These are phyloP conservation scores for Candida sp. DNA, from an alignment of 1,139 yeast species.

Conservation along the genomic window DNA sequence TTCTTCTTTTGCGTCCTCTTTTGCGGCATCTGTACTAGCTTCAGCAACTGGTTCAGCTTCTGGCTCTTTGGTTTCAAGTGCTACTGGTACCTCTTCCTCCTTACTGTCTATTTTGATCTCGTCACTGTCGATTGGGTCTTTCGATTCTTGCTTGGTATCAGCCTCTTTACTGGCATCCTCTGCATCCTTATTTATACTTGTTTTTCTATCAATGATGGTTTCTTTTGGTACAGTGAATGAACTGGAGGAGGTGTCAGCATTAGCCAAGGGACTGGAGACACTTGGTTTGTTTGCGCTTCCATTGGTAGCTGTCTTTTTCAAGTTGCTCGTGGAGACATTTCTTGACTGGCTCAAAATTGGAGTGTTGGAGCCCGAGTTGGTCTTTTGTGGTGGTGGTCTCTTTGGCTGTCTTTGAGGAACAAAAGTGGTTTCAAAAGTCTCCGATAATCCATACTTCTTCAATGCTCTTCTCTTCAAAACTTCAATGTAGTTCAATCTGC, in stretches of 20 bases:
- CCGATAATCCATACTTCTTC: conserved; percentile 44
- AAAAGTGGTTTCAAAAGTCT: conserved; percentile 43
- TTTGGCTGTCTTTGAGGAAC: conserved; percentile 34
- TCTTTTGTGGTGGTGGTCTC: conserved; percentile 6
- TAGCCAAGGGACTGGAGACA: conserved; percentile 30
- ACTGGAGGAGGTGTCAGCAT: conserved; percentile 28
- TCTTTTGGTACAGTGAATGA: conserved; percentile 44
- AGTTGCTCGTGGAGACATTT: conserved; percentile 10
- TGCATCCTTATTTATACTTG: conserved; percentile 4
- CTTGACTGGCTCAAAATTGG: conserved; percentile 14
- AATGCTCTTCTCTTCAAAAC: conserved; percentile 55
- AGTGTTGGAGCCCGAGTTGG: conserved; percentile 7
- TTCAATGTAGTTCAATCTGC: conserved; percentile 51
- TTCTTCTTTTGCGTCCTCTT: conserved; percentile 6
- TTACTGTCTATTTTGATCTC: conserved; percentile 9
- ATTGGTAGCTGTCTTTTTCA: conserved; percentile 8
- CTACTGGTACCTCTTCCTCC: conserved; percentile 9
- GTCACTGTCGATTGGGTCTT: conserved; percentile 7
- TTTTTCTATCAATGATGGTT: conserved; percentile 41
- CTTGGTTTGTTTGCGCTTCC: conserved; percentile 9
- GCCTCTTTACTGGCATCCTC: conserved; percentile 8
- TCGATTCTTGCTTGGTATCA: conserved; percentile 5
- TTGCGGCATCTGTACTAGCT: conserved; percentile 7
- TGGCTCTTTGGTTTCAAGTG: conserved; percentile 12
- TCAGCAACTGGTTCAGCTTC: not conserved